A percentile compares a stretch with the other conserved stretches of the same genome.
These are phyloP conservation scores for Trametopsis cervina DNA, from an alignment of 768 basidiomycete species.

Conservation along the genomic window DNA sequence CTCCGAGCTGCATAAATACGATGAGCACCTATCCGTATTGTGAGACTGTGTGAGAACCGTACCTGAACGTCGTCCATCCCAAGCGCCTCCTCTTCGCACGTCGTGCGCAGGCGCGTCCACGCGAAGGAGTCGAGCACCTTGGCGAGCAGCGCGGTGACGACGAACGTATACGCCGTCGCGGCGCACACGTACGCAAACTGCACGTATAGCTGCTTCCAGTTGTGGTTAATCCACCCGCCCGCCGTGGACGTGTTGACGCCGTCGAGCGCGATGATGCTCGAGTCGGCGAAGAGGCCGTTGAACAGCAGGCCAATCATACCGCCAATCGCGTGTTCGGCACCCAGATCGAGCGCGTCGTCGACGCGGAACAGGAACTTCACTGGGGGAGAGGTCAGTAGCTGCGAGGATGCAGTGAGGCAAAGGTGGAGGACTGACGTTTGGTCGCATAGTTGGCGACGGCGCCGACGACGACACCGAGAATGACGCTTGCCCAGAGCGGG, in stretches of 20 bases:
- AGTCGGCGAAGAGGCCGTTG: slow-evolving; percentile 83
- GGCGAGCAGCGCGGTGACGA: slow-evolving; percentile 68
- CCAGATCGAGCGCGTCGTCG: slow-evolving; percentile 90
- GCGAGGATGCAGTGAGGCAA: slow-evolving; percentile 2
- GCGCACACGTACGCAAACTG: slow-evolving; percentile 84
- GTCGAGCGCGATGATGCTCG: slow-evolving; percentile 71
- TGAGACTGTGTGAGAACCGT: slow-evolving; percentile 15
- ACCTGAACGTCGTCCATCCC: slow-evolving; percentile 86
- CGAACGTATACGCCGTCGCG: slow-evolving; percentile 64
- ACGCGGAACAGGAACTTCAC: slow-evolving; percentile 65
- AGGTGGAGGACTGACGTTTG: slow-evolving; percentile 43
- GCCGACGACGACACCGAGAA: slow-evolving; percentile 70
- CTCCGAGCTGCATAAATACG: slow-evolving; percentile 36
- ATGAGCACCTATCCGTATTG: slow-evolving; percentile 27
- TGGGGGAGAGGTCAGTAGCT: slow-evolving; percentile 24
- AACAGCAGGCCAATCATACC: slow-evolving; percentile 75
- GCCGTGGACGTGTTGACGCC: slow-evolving; percentile 49
- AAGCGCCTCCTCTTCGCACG: slow-evolving; percentile 59
- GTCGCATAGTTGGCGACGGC: slow-evolving; percentile 79
- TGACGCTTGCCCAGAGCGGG: slow-evolving; percentile 67
- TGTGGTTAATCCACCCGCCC: slow-evolving; percentile 84
- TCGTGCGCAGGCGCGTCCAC: slow-evolving; percentile 60
- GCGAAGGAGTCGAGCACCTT: slow-evolving; percentile 83
- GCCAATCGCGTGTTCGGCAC: slow-evolving; percentile 86
- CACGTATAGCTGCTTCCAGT: slow-evolving; percentile 71